Evolutionary conservation across 306 rosid species (phyloP), one percentile per base, ranked within the genome.

Genomic region (Begonia fuchsioides): DNA sequence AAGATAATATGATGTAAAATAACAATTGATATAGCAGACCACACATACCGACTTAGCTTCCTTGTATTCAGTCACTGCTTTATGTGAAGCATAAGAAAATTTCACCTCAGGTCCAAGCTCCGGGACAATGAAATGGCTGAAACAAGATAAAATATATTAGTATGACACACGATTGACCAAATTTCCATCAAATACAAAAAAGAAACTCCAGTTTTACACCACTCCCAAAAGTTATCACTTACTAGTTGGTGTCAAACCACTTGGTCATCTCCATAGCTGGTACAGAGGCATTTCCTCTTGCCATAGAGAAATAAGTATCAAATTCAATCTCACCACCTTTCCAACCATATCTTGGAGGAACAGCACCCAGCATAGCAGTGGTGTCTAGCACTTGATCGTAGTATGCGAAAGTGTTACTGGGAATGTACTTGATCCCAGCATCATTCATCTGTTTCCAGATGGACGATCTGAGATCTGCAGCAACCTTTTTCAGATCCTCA

Each of bases 181-280:
- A 44, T 32, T 44, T 51, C 41, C 51, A 61, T 54, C 39, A 19
- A 32, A 50, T 32, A 49, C 45, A 26, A 16, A n/a, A 43, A 26
- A 10, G 12, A 12, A 13, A 15, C 3, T 66, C 38, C 44, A 18
- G 55, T 13, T 38, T 39, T 11, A 3, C 13, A 1, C 10, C 14
- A n/a, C 2, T 13, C 12, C 0, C 13, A 53, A 40, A 38, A 38
- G 8, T 32, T 40, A 40, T 32, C 17, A 81, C 95, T 71, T 59
- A 78, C 75, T 71, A 70, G 71, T 85, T 85, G 62, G 95, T 85
- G 71, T 80, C 93, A 51, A 85, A 78, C 93, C 93, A 85, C 76
- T 85, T 81, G 68, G 93, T 81, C 93, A 81, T 85, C 73, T 81
- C 93, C 87, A 85, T 85, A 47, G 95, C 84, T 13, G 87, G 93